phyloP scores from a whole-genome alignment of 805 yeast genomes.

The Kazachstania africana region DNA sequence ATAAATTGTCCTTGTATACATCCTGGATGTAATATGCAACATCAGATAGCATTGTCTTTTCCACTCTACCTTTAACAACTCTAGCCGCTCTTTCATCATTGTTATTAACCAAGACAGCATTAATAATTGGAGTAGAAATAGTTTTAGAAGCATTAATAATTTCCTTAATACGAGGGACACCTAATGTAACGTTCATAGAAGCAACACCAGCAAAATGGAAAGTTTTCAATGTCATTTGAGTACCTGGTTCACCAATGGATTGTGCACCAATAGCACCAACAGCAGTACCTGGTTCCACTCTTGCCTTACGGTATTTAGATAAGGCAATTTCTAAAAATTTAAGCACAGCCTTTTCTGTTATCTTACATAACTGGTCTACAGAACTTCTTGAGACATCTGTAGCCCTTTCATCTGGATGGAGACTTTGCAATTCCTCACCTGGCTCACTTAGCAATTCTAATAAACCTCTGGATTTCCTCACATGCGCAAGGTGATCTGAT shows the following conservation, averaged over 20 bases:
- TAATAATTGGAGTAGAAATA: constrained; percentile 93
- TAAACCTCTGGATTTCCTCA: constrained; percentile 46
- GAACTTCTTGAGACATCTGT: constrained; percentile 32
- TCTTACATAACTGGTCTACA: constrained; percentile 53
- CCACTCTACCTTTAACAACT: constrained; percentile 95
- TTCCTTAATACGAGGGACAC: constrained; percentile 99
- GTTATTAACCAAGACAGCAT: constrained; percentile 85
- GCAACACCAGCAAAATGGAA: constrained; percentile 99
- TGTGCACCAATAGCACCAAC: constrained; percentile 99
- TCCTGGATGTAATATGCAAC: constrained; percentile 86
- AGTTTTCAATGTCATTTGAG: constrained; percentile 93
- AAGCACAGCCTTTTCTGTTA: constrained; percentile 47
- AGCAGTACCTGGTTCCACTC: constrained; percentile 98
- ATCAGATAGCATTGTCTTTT: constrained; percentile 79
- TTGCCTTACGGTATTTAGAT: constrained; percentile 73
- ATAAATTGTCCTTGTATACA: constrained; percentile 71
- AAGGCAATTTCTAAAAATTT: constrained; percentile 69
- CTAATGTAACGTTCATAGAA: constrained; percentile 94
- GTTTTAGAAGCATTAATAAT: constrained; percentile 93
- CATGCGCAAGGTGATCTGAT: constrained; percentile 42
- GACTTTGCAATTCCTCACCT: constrained; percentile 33
- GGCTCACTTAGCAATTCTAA: constrained; percentile 33
- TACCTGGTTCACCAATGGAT: constrained; percentile 98
- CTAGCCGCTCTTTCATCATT: constrained; percentile 96
- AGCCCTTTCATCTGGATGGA: constrained; percentile 29